These are phyloP conservation scores for Epicoccum nigrum DNA, from an alignment of 2,329 filamentous ascomycete genomes.

Conservation along the genomic window DNA sequence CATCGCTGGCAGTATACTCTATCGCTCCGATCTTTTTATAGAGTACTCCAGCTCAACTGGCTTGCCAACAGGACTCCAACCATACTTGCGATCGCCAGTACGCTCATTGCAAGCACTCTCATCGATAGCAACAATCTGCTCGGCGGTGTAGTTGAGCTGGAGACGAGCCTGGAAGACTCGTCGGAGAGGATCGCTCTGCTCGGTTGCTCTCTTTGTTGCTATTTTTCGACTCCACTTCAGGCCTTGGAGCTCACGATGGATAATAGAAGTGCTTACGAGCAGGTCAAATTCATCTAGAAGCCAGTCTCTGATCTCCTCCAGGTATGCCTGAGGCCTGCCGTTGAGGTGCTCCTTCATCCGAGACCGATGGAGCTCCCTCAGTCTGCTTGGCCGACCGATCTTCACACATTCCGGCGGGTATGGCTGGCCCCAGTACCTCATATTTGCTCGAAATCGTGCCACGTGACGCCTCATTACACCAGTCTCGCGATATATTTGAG, in stretches of 20 bases:
- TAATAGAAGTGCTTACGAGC: no score
- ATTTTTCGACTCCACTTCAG: no score
- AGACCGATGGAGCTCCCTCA: not conserved
- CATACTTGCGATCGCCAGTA: conserved; percentile 18
- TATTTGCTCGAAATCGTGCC: not conserved
- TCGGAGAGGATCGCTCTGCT: not conserved
- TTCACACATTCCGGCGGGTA: not conserved
- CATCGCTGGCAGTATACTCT: not conserved
- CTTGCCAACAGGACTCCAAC: conserved; percentile 7
- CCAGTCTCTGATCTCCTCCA: conserved; percentile 15
- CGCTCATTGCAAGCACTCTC: conserved; percentile 20
- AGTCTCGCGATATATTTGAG: not conserved
- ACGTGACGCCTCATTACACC: not conserved
- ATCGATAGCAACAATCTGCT: conserved; percentile 7
- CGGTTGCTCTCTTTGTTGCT: not conserved
- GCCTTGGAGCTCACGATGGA: no score
- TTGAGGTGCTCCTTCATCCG: not conserved
- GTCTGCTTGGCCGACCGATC: not conserved
- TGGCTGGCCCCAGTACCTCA: not conserved
- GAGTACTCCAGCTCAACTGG: not conserved
- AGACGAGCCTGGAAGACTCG: not conserved
- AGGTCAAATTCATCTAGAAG: no score
- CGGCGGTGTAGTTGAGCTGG: not conserved
- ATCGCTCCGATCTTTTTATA: not conserved
- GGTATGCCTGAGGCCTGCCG: conserved; percentile 10